phyloP scores from a whole-genome alignment of 2,329 filamentous ascomycete genomes.

The Plectosphaerella cucumerina region DNA sequence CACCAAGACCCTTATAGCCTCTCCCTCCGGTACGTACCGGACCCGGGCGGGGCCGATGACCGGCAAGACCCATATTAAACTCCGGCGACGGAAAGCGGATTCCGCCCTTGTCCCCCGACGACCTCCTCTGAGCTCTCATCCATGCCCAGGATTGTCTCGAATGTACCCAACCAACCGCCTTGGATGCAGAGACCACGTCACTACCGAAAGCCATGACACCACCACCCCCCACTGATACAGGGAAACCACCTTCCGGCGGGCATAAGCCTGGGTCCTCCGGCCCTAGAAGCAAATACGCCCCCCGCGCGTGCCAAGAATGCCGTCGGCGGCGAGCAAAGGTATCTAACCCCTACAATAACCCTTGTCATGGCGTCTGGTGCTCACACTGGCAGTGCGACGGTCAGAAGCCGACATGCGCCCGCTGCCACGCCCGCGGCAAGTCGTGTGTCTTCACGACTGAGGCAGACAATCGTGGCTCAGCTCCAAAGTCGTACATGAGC shows the following conservation, averaged over 20 bases:
- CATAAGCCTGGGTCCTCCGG: not conserved
- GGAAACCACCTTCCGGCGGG: not conserved
- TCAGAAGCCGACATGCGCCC: slow-evolving; percentile 21
- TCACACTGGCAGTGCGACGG: slow-evolving; percentile 24
- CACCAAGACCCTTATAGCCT: too few relatives aligned
- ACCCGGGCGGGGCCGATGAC: too few relatives aligned
- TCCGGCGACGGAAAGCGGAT: too few relatives aligned
- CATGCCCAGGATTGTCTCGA: too few relatives aligned
- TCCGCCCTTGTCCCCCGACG: too few relatives aligned
- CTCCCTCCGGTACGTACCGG: too few relatives aligned
- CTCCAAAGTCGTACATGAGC: slow-evolving; percentile 28
- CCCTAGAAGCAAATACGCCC: slow-evolving; percentile 12
- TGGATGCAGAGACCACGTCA: too few relatives aligned
- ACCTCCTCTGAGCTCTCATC: too few relatives aligned
- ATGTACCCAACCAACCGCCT: too few relatives aligned
- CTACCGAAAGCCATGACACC: too few relatives aligned
- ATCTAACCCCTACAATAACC: slow-evolving; percentile 1
- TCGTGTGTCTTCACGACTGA: slow-evolving; percentile 23
- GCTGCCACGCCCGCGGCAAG: slow-evolving; percentile 23
- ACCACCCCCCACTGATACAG: not conserved
- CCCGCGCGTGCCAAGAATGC: slow-evolving; percentile 30
- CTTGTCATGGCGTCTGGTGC: not conserved
- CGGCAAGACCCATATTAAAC: too few relatives aligned
- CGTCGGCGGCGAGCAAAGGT: slow-evolving; percentile 30
- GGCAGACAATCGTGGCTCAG: slow-evolving; percentile 27